A percentile compares a stretch with the other conserved stretches of the same genome.
phyloP scores from a whole-genome alignment of 176 grass and related monocot species.

The Musa itinerans region DNA sequence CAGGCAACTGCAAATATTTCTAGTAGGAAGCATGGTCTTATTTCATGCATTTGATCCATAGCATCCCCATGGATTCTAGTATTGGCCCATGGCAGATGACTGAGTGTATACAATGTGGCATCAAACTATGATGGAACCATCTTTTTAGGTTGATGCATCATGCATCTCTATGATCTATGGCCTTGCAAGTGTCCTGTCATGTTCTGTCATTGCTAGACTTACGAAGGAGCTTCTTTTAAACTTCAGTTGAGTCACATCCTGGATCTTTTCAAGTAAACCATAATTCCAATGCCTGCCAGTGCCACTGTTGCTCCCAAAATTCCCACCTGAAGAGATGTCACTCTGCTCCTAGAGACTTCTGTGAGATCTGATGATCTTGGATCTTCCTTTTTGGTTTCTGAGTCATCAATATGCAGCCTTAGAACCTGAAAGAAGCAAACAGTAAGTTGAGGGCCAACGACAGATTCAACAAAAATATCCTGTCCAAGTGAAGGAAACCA shows the following conservation, averaged over 20 bases:
- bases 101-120: neutral
- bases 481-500: too few relatives aligned
- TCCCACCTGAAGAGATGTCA: constrained; percentile 36
- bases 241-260: constrained; percentile 36
- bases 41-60: neutral
- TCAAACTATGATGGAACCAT: neutral
- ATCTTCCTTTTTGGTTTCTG: constrained; percentile 21
- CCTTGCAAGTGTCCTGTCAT: neutral
- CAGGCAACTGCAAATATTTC: neutral
- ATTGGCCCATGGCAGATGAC: neutral
- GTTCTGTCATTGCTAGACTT: too few relatives aligned
- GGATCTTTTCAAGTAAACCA: constrained; percentile 72
- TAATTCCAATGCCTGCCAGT: constrained; percentile 47
- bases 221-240: too few relatives aligned
- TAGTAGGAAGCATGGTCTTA: neutral
- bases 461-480: neutral
- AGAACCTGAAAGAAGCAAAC: constrained; percentile 42
- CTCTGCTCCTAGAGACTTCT: constrained; percentile 14
- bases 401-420: constrained; percentile 65
- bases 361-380: constrained; percentile 29
- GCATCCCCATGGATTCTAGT: neutral
- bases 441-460: neutral
- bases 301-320: constrained; percentile 42
- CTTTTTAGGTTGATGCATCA: neutral
- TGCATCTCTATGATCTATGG: neutral